Evolutionary conservation across 2,329 filamentous ascomycete species (phyloP), one percentile per base, ranked within the genome.

Genomic region (Nothophaeocryptopus gaeumannii): DNA sequence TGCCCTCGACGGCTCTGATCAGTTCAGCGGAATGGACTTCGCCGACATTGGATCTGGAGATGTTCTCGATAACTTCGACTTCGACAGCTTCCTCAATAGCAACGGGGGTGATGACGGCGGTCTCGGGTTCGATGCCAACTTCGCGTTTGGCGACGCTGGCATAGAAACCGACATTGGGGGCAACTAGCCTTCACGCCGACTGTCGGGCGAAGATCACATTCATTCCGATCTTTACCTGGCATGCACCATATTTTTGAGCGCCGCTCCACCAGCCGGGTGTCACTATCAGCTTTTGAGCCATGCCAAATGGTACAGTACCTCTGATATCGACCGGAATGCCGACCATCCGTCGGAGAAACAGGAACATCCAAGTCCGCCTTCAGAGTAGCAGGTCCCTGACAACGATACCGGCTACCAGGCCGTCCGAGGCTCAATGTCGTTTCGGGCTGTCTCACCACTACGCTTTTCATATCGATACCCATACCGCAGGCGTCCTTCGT

Each of bases 41-140:
- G 65, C 63, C 40, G 54, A 58, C 60, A 66, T 74, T 76, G 75
- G 74, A 72, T 67, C 79, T 72, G 50, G 78, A 79, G 74, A 89
- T 82, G 78, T 88, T 77, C 74, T 82, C 73, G 61, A 83, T 73
- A 70, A 78, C 78, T 85, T 85, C 64, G 81, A 85, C 66, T 85
- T 85, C 64, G 82, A 85, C 63, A 81, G 78, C 12, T 85, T 85
- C 71, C 71, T 85, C 45, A 81, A 84, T 60, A 80, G 77, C 26
- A 71, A 70, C 35, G 72, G 73, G 34, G 50, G 39, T 13, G 78
- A 78, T 56, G 72, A 62, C 16, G 61, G 57, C 33, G 65, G 59
- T 8, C 67, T 74, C 35, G 58, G 53, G 8, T 70, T 71, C 50
- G 67, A 70, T 47, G 67, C 67, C 40, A 63, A 64, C 50, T 63